These are phyloP conservation scores for Solanum sitiens DNA, from an alignment of 257 asterid species.

Conservation along the genomic window DNA sequence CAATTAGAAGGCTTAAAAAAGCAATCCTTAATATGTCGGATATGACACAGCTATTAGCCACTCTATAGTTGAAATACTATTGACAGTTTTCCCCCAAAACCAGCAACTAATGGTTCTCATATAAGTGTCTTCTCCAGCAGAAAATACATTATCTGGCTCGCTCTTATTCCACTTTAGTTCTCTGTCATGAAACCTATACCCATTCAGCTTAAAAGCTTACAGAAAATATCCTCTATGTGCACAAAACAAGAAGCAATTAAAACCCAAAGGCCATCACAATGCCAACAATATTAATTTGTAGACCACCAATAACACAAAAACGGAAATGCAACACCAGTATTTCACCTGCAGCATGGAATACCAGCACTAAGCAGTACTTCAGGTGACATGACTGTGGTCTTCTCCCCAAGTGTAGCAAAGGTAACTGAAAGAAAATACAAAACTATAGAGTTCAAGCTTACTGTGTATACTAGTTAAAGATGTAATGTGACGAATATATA, in stretches of 20 bases:
- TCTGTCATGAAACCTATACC: not conserved
- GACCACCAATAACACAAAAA: slow-evolving; percentile 6
- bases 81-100: not conserved
- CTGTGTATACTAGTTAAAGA: not conserved
- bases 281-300: not conserved
- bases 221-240: not conserved
- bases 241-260: not conserved
- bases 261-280: not conserved
- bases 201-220: not conserved
- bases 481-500: not conserved
- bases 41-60: not conserved
- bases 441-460: slow-evolving; percentile 6
- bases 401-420: slow-evolving; percentile 95
- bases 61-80: not conserved
- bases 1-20: not conserved
- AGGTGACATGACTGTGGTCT: slow-evolving; percentile 98
- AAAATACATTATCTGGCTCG: not conserved
- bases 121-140: not conserved
- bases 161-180: not conserved
- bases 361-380: slow-evolving; percentile 94
- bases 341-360: slow-evolving; percentile 99
- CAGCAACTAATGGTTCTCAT: not conserved
- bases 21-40: not conserved
- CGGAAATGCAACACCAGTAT: slow-evolving; percentile 6
- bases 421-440: slow-evolving; percentile 57